phyloP scores from a whole-genome alignment of 2,329 filamentous ascomycete species.

The Byssochlamys sp. region DNA sequence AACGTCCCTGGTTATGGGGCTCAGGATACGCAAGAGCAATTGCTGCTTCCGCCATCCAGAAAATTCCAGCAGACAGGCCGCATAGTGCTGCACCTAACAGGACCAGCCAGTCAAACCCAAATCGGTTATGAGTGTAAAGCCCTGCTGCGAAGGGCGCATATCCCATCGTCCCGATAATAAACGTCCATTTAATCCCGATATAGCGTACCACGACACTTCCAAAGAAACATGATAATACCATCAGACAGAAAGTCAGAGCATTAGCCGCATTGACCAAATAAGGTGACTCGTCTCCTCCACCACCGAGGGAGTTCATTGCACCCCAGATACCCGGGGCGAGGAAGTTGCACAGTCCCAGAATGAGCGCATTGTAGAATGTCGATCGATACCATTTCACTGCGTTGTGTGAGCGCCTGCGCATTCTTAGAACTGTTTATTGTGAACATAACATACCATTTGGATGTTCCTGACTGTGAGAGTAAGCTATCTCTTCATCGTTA shows the following conservation, averaged over 20 bases:
- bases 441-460: not conserved
- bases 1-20: conserved; percentile 55
- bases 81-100: conserved; percentile 60
- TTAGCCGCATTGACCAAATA: conserved; percentile 63
- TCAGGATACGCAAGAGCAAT: conserved; percentile 65
- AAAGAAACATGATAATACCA: conserved; percentile 62
- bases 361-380: conserved; percentile 62
- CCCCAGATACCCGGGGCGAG: conserved; percentile 63
- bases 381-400: conserved; percentile 60
- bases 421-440: conserved; percentile 4
- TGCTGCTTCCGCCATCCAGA: conserved; percentile 67
- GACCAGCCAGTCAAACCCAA: conserved; percentile 58
- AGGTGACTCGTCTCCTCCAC: conserved; percentile 56
- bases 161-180: conserved; percentile 63
- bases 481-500: not conserved
- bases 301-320: conserved; percentile 64
- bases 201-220: conserved; percentile 55
- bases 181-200: conserved; percentile 60
- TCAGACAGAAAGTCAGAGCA: conserved; percentile 60
- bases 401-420: not conserved
- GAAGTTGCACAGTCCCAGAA: conserved; percentile 63
- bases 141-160: conserved; percentile 64
- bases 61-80: conserved; percentile 60
- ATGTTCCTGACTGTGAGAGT: not conserved
- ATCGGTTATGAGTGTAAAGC: conserved; percentile 63